Percentiles rank a stretch among this genome's conserved stretches.
These are phyloP conservation scores for Solanum pennellii DNA, from an alignment of 257 asterid species.

Conservation along the genomic window DNA sequence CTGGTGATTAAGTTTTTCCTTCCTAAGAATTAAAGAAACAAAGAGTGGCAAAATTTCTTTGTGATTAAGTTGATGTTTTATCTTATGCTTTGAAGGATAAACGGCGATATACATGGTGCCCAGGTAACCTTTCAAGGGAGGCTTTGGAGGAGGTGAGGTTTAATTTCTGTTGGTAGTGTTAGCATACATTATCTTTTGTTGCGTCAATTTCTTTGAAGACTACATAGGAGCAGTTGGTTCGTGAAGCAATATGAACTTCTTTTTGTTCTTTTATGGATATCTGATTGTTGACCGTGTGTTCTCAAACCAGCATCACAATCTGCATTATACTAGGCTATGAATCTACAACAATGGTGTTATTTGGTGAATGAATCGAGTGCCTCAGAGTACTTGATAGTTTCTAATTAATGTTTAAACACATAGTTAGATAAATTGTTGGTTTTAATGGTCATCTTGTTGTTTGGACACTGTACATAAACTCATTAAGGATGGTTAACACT, in stretches of 20 bases:
- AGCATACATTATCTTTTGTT: neutral
- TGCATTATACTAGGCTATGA: neutral
- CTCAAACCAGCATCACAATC: neutral
- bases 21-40: neutral
- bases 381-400: neutral
- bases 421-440: neutral
- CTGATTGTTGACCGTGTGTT: neutral
- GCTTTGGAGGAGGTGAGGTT: slow-evolving; percentile 48
- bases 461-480: neutral
- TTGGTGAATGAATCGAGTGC: neutral
- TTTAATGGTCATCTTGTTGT: neutral
- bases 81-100: slow-evolving; percentile 43
- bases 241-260: neutral
- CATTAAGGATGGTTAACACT: neutral
- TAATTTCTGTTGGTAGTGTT: neutral
- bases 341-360: neutral
- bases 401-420: neutral
- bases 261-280: neutral
- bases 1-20: neutral
- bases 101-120: slow-evolving; percentile 98
- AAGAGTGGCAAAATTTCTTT: neutral
- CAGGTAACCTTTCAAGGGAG: slow-evolving; percentile 52
- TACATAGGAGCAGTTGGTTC: neutral
- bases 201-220: neutral
- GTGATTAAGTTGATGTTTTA: neutral